These are phyloP conservation scores for Fusarium nodosum DNA, from an alignment of 2,329 filamentous ascomycete genomes.

Conservation along the genomic window DNA sequence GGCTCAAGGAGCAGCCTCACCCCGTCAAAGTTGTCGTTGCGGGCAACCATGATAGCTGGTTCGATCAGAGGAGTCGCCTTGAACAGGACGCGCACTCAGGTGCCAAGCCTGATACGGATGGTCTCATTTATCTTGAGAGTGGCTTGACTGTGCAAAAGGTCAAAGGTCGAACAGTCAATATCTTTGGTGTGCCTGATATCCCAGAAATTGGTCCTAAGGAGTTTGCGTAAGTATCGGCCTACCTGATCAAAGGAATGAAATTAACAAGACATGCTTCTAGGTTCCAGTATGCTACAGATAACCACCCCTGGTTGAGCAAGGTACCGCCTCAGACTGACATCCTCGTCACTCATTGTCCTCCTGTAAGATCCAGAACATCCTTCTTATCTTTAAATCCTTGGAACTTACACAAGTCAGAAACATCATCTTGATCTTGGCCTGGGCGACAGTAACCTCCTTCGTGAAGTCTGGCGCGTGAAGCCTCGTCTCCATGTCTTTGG, in stretches of 20 bases:
- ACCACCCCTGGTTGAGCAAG: slow-evolving; percentile 79
- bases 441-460: slow-evolving; percentile 78
- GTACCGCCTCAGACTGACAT: slow-evolving; percentile 81
- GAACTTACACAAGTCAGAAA: slow-evolving; percentile 58
- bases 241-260: not conserved
- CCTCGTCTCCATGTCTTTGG: slow-evolving; percentile 86
- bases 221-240: slow-evolving; percentile 65
- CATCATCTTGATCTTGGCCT: slow-evolving; percentile 77
- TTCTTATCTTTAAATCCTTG: not conserved
- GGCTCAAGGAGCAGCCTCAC: slow-evolving; percentile 81
- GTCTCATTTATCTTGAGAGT: slow-evolving; percentile 82
- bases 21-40: slow-evolving; percentile 83
- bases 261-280: slow-evolving; percentile 51
- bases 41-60: slow-evolving; percentile 91
- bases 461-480: slow-evolving; percentile 79
- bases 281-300: slow-evolving; percentile 78
- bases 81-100: slow-evolving; percentile 67
- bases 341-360: slow-evolving; percentile 85
- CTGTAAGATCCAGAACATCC: slow-evolving; percentile 58
- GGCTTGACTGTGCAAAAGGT: slow-evolving; percentile 74
- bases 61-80: slow-evolving; percentile 75
- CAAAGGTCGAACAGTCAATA: slow-evolving; percentile 63
- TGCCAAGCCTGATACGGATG: slow-evolving; percentile 73
- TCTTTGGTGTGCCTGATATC: slow-evolving; percentile 88
- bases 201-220: slow-evolving; percentile 79